Conservation (phyloP, 208 protist species). For the Naegleria lovaniensis region DNA sequence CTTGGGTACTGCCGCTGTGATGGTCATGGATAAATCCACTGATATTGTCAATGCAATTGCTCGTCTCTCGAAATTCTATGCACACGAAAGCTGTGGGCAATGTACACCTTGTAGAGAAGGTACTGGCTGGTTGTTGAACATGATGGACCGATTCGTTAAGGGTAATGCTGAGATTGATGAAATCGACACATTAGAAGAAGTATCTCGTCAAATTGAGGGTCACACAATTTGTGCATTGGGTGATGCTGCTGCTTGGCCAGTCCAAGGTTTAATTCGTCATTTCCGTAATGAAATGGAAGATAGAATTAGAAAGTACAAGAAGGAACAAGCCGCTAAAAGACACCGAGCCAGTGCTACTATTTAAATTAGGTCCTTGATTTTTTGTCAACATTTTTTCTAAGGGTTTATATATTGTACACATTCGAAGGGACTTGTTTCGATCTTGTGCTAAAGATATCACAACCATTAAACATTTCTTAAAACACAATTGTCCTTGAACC, state of each 20-base stretch:
- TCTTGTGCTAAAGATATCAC: no score
- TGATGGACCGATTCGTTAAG: constrained; percentile 91
- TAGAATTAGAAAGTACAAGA: constrained; percentile 65
- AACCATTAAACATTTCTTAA: no score
- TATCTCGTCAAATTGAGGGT: constrained; percentile 94
- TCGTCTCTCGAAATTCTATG: constrained; percentile 92
- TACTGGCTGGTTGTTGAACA: constrained; percentile 85
- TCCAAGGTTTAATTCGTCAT: constrained; percentile 94
- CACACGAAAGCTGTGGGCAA: constrained; percentile 93
- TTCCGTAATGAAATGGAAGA: constrained; percentile 90
- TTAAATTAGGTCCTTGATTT: no score
- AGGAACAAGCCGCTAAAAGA: neutral
- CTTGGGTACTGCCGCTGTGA: constrained; percentile 96
- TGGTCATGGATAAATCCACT: constrained; percentile 97
- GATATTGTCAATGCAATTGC: constrained; percentile 91
- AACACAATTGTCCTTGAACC: no score
- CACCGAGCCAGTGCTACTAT: no score
- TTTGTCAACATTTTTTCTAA: no score
- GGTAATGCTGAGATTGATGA: constrained; percentile 92
- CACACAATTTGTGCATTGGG: constrained; percentile 98
- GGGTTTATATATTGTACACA: no score
- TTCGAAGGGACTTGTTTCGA: no score
- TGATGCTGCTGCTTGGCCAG: constrained; percentile 95
- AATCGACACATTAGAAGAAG: constrained; percentile 93
- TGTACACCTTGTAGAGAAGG: constrained; percentile 98